Evolutionary conservation across 305 asterid genomes (phyloP), one percentile per base, ranked within the genome.

Genomic region (Rubia balearica): DNA sequence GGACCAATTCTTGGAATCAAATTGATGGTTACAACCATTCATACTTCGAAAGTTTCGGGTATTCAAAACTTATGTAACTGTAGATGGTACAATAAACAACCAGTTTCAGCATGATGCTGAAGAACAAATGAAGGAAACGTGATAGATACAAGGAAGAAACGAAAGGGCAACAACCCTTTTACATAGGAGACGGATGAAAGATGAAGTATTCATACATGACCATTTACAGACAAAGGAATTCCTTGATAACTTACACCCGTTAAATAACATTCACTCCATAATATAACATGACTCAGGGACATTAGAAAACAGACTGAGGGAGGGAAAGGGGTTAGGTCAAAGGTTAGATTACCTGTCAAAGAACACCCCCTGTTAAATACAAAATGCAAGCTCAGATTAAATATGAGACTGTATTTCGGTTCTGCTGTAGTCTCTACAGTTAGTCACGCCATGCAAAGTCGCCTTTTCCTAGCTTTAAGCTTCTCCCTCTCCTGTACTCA

Each of bases 401-500:
- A 78, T 76, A 77, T 70, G 77, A 67, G 57, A 74, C 21, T 1
- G 30, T 51, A 21, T 22, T 16, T 41, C 53, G 40, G 8, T 70
- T 53, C 56, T 70, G 49, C 40, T 27, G 42, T 63, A 71, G 46
- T 69, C 73, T 62, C 46, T 40, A 70, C 22, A 46, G 46, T 77
- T 80, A 73, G 67, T 76, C 70, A 49, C 76, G 81, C 85, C 83
- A 81, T 74, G 82, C 78, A 8, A 70, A 79, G 63, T 78, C 74
- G 71, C 80, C 83, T 85, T 75, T 81, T 24, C 89, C 80, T 86
- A 91, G 97, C 78, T 96, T 84, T 85, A 87, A 78, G 83, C 98
- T 92, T 59, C 91, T 78, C 43, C 92, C 95, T 85, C 98, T 89
- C 75, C 95, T 81, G 79, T 91, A 89, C 74, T 89, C 97, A 6